A percentile compares a stretch with the other conserved stretches of the same genome.
Evolutionary conservation across 139 green algal genomes (phyloP).

Genomic region (Desmodesmus armatus): DNA sequence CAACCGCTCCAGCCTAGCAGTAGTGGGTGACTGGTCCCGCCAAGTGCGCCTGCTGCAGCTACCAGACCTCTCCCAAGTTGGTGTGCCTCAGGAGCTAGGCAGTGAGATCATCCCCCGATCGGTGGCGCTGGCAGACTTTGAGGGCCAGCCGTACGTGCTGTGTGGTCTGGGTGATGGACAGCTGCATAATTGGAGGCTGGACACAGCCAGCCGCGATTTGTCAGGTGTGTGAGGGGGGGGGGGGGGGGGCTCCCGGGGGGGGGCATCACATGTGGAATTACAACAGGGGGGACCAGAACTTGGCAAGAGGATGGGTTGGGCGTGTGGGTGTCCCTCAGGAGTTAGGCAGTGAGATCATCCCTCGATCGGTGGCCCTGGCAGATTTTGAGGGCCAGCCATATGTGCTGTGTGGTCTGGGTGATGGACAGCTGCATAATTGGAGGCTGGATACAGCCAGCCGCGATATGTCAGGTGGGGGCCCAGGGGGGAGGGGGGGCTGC

Average conservation of each 20-base stretch:
- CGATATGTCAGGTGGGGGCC: too few species aligned
- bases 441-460: constrained; percentile 51
- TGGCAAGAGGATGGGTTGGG: too few species aligned
- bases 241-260: too few species aligned
- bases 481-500: too few species aligned
- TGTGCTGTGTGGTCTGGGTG: constrained; percentile 87
- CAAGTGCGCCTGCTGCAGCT: constrained; percentile 55
- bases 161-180: constrained; percentile 85
- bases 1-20: constrained; percentile 43
- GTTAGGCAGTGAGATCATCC: constrained; percentile 59
- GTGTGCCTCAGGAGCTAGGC: too few species aligned
- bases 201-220: constrained; percentile 40
- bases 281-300: too few species aligned
- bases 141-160: constrained; percentile 86
- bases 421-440: constrained; percentile 79
- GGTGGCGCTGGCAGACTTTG: constrained; percentile 88
- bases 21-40: constrained; percentile 62
- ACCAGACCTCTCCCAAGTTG: constrained; percentile 13
- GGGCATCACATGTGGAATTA: too few species aligned
- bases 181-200: constrained; percentile 70
- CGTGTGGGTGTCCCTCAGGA: neutral
- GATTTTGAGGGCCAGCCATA: constrained; percentile 86
- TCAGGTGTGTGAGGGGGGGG: too few species aligned
- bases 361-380: constrained; percentile 81
- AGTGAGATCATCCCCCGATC: constrained; percentile 69